phyloP scores from a whole-genome alignment of 148 eudicot genomes.

The Amaranthus palmeri region DNA sequence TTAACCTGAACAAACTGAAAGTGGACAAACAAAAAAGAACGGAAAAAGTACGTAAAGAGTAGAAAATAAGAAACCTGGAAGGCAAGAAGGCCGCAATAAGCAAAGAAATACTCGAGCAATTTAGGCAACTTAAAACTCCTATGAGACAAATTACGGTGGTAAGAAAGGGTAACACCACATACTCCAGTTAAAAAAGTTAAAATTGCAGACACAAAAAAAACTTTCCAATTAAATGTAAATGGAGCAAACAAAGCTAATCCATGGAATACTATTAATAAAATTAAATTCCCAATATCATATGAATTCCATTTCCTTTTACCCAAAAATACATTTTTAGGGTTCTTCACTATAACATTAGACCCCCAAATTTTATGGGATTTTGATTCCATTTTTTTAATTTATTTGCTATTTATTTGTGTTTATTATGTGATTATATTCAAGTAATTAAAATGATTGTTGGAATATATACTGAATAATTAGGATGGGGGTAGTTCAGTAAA shows the following conservation, averaged over 20 bases:
- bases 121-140: constrained; percentile 70
- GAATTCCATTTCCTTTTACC: constrained; percentile 52
- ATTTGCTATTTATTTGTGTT: no score
- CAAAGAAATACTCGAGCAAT: constrained; percentile 83
- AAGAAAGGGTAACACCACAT: constrained; percentile 73
- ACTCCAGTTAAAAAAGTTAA: constrained; percentile 54
- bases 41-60: no score
- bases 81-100: constrained; percentile 46
- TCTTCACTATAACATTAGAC: constrained; percentile 51
- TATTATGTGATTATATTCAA: no score
- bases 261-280: constrained; percentile 50
- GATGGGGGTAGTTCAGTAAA: no score
- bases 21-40: no score
- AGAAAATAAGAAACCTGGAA: constrained; percentile 5
- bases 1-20: no score
- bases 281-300: constrained; percentile 32
- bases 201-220: constrained; percentile 51
- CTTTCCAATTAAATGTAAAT: constrained; percentile 62
- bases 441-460: no score
- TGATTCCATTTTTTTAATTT: constrained; percentile 1
- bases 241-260: constrained; percentile 54
- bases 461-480: no score
- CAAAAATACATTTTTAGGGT: constrained; percentile 37
- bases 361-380: constrained; percentile 24
- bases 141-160: constrained; percentile 74